These are phyloP conservation scores for Phytophthora sp. DNA, from an alignment of 352 stramenopile species.

Conservation along the genomic window DNA sequence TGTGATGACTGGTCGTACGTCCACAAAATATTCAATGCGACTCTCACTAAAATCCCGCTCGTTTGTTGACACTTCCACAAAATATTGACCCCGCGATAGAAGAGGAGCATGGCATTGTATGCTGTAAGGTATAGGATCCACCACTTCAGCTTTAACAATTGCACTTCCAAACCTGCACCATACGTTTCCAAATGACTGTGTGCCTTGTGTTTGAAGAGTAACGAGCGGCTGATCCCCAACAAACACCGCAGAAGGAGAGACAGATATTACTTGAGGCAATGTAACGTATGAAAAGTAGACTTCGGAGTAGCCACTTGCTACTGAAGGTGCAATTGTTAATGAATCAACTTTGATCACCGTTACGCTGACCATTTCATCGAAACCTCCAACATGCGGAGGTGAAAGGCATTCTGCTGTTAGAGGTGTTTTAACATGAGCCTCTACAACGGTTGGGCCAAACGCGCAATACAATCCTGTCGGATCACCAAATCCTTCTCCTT, in stretches of 20 bases:
- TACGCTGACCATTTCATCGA: constrained; percentile 29
- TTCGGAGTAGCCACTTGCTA: constrained; percentile 5
- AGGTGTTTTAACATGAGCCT: constrained; percentile 24
- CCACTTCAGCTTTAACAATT: constrained; percentile 23
- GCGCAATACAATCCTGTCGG: constrained; percentile 29
- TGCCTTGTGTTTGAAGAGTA: constrained; percentile 23
- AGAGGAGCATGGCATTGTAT: constrained; percentile 29
- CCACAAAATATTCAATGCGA: constrained; percentile 20
- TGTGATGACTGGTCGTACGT: neutral
- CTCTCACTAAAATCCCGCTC: constrained; percentile 52
- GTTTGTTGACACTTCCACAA: constrained; percentile 51
- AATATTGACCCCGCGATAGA: constrained; percentile 14
- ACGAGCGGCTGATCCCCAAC: constrained; percentile 25
- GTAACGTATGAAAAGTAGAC: constrained; percentile 46
- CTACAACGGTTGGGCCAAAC: constrained; percentile 41
- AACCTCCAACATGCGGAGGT: constrained; percentile 21
- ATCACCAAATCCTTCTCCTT: constrained; percentile 39
- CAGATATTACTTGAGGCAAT: constrained; percentile 29
- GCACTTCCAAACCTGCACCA: constrained; percentile 51
- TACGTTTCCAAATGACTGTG: neutral
- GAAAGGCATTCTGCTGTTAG: constrained; percentile 28
- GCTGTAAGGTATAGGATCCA: neutral
- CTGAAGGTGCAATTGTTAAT: neutral
- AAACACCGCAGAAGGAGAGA: constrained; percentile 25
- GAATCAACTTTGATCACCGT: constrained; percentile 28